These are phyloP conservation scores for Ogataea degrootiae DNA, from an alignment of 805 yeast genomes.

Conservation along the genomic window DNA sequence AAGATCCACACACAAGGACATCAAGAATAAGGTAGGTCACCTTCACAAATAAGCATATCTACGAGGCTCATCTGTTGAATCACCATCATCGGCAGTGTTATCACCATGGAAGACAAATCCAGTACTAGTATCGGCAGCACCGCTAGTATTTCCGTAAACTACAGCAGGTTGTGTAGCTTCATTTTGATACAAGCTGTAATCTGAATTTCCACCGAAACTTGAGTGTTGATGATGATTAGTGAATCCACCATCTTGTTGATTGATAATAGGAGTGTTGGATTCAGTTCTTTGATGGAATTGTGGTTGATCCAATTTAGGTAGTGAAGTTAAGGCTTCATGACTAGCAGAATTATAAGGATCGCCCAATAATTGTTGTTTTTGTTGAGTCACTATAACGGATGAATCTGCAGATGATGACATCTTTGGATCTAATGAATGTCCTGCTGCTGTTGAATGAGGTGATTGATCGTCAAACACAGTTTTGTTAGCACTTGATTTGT, in stretches of 20 bases:
- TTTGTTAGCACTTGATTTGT: slow-evolving; percentile 9
- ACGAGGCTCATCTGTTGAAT: no score
- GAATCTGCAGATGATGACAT: no score
- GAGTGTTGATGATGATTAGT: not conserved
- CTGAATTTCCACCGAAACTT: slow-evolving; percentile 7
- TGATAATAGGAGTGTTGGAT: slow-evolving; percentile 18
- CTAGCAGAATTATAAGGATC: not conserved
- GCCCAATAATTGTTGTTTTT: no score
- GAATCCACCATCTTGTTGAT: not conserved
- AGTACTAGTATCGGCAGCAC: not conserved
- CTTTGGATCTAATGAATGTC: no score
- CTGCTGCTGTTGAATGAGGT: no score
- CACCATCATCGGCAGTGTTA: not conserved
- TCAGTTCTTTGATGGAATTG: slow-evolving; percentile 13
- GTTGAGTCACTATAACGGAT: no score
- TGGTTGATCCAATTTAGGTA: not conserved
- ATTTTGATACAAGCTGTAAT: slow-evolving; percentile 9
- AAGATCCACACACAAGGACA: not conserved
- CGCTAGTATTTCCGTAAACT: slow-evolving; percentile 4
- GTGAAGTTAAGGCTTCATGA: slow-evolving; percentile 1
- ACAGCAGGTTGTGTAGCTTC: slow-evolving; percentile 9
- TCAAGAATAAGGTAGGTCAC: no score
- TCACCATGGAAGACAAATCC: slow-evolving; percentile 1
- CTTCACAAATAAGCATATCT: not conserved
- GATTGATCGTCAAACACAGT: not conserved